phyloP scores from a whole-genome alignment of 2,329 filamentous ascomycete species.

The Pseudogymnoascus sp. region DNA sequence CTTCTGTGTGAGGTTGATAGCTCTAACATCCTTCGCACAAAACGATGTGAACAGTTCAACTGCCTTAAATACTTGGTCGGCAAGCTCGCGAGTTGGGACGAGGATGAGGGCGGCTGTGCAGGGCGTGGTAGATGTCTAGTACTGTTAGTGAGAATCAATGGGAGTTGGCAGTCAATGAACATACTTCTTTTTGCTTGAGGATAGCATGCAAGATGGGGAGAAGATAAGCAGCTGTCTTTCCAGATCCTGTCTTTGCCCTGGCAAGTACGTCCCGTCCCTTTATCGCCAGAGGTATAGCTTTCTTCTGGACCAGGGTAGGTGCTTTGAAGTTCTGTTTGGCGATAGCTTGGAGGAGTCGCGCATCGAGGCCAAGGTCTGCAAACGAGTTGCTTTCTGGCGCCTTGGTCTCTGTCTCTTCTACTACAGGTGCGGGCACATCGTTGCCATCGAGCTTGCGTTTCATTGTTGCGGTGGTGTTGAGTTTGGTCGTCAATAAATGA shows the following conservation, averaged over 20 bases:
- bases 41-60: conserved; percentile 71
- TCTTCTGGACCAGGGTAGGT: conserved; percentile 81
- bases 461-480: conserved; percentile 32
- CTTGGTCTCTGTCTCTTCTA: conserved; percentile 24
- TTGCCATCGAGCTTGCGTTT: conserved; percentile 54
- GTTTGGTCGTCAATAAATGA: conserved; percentile 9
- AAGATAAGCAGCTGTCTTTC: conserved; percentile 94
- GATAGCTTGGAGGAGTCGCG: conserved; percentile 77
- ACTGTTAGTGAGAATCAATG: conserved; percentile 11
- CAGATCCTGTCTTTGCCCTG: conserved; percentile 88
- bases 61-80: conserved; percentile 77
- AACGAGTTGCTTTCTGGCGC: conserved; percentile 45
- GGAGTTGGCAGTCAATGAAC: conserved; percentile 13
- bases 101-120: conserved; percentile 73
- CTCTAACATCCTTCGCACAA: conserved; percentile 74
- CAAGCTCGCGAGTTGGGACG: conserved; percentile 89
- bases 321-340: conserved; percentile 74
- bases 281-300: conserved; percentile 79
- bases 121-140: conserved; percentile 40
- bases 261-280: conserved; percentile 85
- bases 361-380: conserved; percentile 68
- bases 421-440: conserved; percentile 37
- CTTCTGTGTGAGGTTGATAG: conserved; percentile 82
- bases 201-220: conserved; percentile 82
- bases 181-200: conserved; percentile 64